These are phyloP conservation scores for Trichophyton schoenleinii DNA, from an alignment of 2,329 filamentous ascomycete species.

Conservation along the genomic window DNA sequence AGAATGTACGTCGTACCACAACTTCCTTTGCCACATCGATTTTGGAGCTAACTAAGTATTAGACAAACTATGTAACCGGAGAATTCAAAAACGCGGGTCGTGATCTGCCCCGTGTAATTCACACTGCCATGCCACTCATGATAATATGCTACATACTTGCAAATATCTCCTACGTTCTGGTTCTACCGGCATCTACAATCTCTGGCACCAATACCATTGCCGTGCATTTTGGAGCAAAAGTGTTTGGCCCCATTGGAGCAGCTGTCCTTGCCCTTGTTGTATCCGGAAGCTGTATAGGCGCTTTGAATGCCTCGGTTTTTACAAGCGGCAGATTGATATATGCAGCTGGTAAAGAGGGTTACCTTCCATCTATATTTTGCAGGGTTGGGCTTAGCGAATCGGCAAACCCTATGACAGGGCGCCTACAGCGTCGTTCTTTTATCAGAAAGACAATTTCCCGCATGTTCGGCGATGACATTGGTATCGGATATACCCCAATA, in stretches of 20 bases:
- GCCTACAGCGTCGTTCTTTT: constrained; percentile 40
- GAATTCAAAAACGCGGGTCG: constrained; percentile 87
- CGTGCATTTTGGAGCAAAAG: constrained; percentile 78
- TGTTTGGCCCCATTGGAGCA: constrained; percentile 74
- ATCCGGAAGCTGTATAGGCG: constrained; percentile 82
- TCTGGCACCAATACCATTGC: constrained; percentile 90
- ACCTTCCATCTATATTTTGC: constrained; percentile 72
- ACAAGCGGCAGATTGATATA: constrained; percentile 87
- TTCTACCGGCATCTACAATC: constrained; percentile 67
- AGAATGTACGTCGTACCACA: constrained; percentile 57
- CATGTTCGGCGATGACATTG: constrained; percentile 63
- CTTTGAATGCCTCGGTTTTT: constrained; percentile 87
- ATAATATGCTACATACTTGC: constrained; percentile 83
- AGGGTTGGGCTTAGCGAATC: constrained; percentile 56
- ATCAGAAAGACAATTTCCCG: constrained; percentile 46
- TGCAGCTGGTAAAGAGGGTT: constrained; percentile 87
- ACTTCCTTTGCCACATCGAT: constrained; percentile 1
- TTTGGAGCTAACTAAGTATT: background rate
- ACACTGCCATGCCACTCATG: constrained; percentile 90
- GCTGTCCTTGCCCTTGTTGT: constrained; percentile 81
- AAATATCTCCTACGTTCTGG: constrained; percentile 88
- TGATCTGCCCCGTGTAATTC: constrained; percentile 86
- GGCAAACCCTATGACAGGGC: constrained; percentile 19
- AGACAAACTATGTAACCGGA: constrained; percentile 96
- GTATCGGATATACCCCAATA: constrained; percentile 86